A percentile compares a stretch with the other conserved stretches of the same genome.
Conservation (phyloP, 345 rosid species). For the Populus tremula region DNA sequence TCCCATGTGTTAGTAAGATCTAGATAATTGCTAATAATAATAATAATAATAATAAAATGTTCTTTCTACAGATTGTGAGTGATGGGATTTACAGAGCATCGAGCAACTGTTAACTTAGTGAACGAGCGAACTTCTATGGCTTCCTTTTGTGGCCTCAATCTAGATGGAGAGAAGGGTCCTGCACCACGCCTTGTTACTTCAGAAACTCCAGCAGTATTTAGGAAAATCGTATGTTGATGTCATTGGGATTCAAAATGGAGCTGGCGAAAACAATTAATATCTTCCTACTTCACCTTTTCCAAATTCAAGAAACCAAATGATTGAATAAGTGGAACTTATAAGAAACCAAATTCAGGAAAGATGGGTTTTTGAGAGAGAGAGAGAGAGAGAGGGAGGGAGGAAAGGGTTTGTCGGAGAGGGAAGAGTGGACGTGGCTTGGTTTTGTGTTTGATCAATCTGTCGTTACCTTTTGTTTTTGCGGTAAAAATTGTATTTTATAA, state of each 20-base stretch:
- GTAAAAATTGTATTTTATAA: too few relatives aligned
- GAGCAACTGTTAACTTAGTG: conserved; percentile 1
- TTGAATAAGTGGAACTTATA: background rate
- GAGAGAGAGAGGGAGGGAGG: too few relatives aligned
- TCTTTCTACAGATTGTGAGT: background rate
- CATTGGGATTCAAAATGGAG: conserved; percentile 11
- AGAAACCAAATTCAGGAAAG: too few relatives aligned
- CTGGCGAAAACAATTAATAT: background rate
- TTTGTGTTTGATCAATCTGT: too few relatives aligned
- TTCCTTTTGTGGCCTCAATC: conserved; percentile 6
- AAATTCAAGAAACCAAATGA: background rate
- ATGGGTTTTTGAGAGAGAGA: too few relatives aligned
- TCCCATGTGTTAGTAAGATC: background rate
- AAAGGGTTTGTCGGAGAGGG: too few relatives aligned
- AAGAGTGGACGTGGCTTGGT: too few relatives aligned
- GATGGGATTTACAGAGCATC: conserved; percentile 23
- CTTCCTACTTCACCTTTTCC: too few relatives aligned
- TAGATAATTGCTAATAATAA: background rate
- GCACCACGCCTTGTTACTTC: conserved; percentile 13
- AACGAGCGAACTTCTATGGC: conserved; percentile 19
- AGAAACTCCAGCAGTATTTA: conserved; percentile 9
- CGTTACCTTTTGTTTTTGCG: too few relatives aligned
- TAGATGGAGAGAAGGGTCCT: conserved; percentile 13
- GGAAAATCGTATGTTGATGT: conserved; percentile 14
- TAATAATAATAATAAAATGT: too few relatives aligned